Base-by-base conservation (phyloP, 441 rosid genomes). In the Gossypium aridum region DNA sequence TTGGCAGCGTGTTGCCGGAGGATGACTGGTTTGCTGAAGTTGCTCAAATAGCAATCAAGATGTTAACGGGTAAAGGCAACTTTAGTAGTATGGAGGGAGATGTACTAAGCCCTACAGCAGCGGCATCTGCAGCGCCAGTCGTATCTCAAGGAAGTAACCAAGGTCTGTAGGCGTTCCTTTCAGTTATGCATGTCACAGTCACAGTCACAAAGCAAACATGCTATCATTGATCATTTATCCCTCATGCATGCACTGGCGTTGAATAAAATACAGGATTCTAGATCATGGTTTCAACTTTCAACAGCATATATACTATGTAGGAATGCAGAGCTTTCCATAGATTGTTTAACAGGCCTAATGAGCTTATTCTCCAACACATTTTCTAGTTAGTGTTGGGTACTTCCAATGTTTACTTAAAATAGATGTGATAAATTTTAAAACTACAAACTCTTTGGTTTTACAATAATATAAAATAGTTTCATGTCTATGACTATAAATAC, bases 21-120 rank as follows among this genome's bases (percentile, higher is more conserved):
- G 68, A 63, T 63, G 68, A 63, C 25, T 31, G 68, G 49, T 63
- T 63, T 34, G 68, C 68, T 13, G 68, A 63, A 63, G 68, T 63
- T 63, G 68, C 49, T 63, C 68, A 63, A 77, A 89, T 89, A 77
- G 98, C 96, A 17, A 91, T 93, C 19, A 91, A 90, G 79, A 87
- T 87, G 85, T 73, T 93, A 79, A 80, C 81, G 5, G 95, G 93
- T 13, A 87, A 87, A 79, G 88, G 71, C 43, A 84, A 82, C 70
- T 89, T 79, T 69, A 84, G 78, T 19, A 82, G 83, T 59, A 81
- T 75, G 13, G 97, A 91, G 14, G 74, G 83, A 78, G 94, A 87
- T 53, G 80, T 57, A 70, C 78, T 82, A 26, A 92, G 98, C 83
- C 97, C 98, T 2, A 81, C 88, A 10, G 78, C 87, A 25, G 82